Evolutionary conservation across 495 filamentous ascomycete species (phyloP).

Genomic region (Darksidea phi): DNA sequence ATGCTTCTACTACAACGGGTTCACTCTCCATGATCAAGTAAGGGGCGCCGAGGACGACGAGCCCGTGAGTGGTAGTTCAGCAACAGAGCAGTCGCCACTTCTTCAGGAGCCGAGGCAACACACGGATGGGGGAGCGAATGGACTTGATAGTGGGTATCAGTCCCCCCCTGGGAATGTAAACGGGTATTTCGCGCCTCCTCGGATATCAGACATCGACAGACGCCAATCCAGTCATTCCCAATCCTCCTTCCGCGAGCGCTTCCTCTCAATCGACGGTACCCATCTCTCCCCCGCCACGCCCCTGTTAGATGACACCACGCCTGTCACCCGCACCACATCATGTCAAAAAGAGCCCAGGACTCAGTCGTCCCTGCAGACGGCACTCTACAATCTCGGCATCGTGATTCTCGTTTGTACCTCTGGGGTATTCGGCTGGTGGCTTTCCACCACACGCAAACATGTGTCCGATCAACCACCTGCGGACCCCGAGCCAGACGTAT

Average conservation of each 20-base stretch:
- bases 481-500: conserved; percentile 35
- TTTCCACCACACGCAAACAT: conserved; percentile 52
- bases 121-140: conserved; percentile 4
- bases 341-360: conserved; percentile 44
- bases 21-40: conserved; percentile 62
- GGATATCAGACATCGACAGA: conserved; percentile 26
- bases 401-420: conserved; percentile 76
- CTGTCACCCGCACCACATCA: conserved; percentile 33
- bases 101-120: conserved; percentile 24
- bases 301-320: conserved; percentile 38
- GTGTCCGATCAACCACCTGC: conserved; percentile 26
- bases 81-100: conserved; percentile 32
- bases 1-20: conserved; percentile 91
- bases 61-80: not conserved
- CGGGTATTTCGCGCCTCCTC: conserved; percentile 23
- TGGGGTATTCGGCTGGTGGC: conserved; percentile 81
- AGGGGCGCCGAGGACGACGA: conserved; percentile 11
- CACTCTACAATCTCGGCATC: conserved; percentile 68
- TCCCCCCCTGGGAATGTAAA: not conserved
- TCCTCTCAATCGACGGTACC: conserved; percentile 53
- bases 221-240: conserved; percentile 38
- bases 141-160: conserved; percentile 16
- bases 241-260: conserved; percentile 46
- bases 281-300: conserved; percentile 83
- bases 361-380: conserved; percentile 46